These are phyloP conservation scores for Annulohypoxylon moriforme DNA, from an alignment of 495 filamentous ascomycete species.

Conservation along the genomic window DNA sequence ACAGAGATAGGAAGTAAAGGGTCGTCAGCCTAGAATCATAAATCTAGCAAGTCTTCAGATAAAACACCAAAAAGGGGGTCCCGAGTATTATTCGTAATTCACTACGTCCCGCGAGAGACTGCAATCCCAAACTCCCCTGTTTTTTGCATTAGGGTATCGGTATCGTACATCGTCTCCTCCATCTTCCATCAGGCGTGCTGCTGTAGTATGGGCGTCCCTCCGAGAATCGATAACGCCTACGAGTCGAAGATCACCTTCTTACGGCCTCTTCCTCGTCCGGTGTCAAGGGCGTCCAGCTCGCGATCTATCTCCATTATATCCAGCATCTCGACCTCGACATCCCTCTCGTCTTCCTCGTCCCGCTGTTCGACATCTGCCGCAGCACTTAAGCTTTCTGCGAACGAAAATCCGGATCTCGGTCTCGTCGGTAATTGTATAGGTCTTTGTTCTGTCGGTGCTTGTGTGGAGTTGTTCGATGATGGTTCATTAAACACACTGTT, in stretches of 20 bases:
- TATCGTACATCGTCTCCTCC: conserved; percentile 52
- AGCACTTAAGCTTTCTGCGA: conserved; percentile 56
- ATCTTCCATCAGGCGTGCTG: conserved; percentile 1
- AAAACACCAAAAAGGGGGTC: conserved; percentile 5
- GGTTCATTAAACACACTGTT: conserved; percentile 42
- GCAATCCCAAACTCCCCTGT: conserved; percentile 24
- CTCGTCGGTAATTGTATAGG: conserved; percentile 32
- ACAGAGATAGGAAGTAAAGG: not conserved
- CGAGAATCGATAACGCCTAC: conserved; percentile 13
- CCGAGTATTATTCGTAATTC: conserved; percentile 33
- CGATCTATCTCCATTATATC: conserved; percentile 68
- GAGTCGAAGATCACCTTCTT: conserved; percentile 63
- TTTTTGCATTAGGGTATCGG: conserved; percentile 52
- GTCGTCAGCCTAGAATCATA: not conserved
- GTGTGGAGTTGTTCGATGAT: conserved; percentile 29
- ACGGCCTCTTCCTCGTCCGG: conserved; percentile 54
- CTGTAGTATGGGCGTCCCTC: not conserved
- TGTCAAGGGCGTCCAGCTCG: conserved; percentile 61
- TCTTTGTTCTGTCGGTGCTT: conserved; percentile 18
- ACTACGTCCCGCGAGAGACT: conserved; percentile 3
- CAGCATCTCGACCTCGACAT: conserved; percentile 64
- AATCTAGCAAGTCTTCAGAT: conserved; percentile 1
- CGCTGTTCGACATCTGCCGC: conserved; percentile 60
- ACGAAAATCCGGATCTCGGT: conserved; percentile 50
- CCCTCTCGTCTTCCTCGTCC: conserved; percentile 56